Evolutionary conservation across 257 asterid genomes (phyloP), one percentile per base, ranked within the genome.

Genomic region (Knoxia roxburghii): DNA sequence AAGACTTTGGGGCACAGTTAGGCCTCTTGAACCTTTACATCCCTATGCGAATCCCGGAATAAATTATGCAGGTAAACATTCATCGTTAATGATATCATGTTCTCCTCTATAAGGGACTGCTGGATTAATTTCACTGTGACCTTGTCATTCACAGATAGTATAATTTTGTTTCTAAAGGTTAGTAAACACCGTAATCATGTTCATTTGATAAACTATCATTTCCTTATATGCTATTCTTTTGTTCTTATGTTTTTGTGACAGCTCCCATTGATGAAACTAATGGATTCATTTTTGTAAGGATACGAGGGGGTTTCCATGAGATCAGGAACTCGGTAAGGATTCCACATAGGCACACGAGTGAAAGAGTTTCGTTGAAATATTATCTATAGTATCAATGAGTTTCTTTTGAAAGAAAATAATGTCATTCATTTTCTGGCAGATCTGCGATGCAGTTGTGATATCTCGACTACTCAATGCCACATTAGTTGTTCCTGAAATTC

Each of bases 301-400:
- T 94, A 77, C 88, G 90, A 67, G 96, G 99, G 15, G 99, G 96
- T 72, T 94, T 90, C 77, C 99, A 94, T 49, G 97, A 90, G 85
- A 88, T 94, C 66, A 90, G 95, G 74, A 90, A 87, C 82, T 91
- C 93, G 61, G 99, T 90, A 79, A 84, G 97, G 68, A 43, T 46
- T 9, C 43, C 9, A 2, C 61, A 27, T 68, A 50, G 13, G 35
- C 10, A 2, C 61, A 41, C 69, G 58, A 60, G 35, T 10, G 17
- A 50, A 20, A 26, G 40, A 43, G 37, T 51, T 45, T 60, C 41
- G 46, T 70, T 30, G 21, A 24, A 26, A 23, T 40, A 23, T 52
- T 72, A 6, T n/a, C 37, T 68, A 14, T 30, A 37, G 13, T 35
- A 29, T 27, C n/a, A 32, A 20, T 33, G 43, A 9, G 27, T 2